Conservation (phyloP, 139 green algal species). For the Tetradesmus lagerheimii region DNA sequence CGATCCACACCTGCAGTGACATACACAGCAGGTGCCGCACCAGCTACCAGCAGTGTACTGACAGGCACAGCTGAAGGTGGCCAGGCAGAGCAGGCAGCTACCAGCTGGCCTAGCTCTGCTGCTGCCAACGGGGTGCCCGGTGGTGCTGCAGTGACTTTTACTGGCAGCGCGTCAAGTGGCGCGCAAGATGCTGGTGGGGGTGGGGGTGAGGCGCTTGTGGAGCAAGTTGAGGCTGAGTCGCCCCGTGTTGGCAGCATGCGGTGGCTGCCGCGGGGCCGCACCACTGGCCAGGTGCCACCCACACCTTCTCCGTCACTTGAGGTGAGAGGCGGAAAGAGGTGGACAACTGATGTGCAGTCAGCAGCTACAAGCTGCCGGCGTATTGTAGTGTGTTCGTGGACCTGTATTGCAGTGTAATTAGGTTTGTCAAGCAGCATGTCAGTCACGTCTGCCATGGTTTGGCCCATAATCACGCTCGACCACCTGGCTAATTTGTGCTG, state of each 20-base stretch:
- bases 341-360: too few relatives aligned
- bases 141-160: background rate
- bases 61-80: background rate
- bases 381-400: too few relatives aligned
- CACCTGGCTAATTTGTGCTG: too few relatives aligned
- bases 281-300: background rate
- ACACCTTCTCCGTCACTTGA: slow-evolving; percentile 32
- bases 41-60: background rate
- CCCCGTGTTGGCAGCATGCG: background rate
- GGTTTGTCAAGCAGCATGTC: too few relatives aligned
- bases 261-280: background rate
- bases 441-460: too few relatives aligned
- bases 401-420: too few relatives aligned
- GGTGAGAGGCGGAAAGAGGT: too few relatives aligned
- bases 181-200: background rate
- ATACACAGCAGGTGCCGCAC: background rate
- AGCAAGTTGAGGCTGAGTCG: background rate
- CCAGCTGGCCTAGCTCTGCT: background rate
- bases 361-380: too few relatives aligned
- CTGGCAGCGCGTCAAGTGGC: slow-evolving; percentile 7
- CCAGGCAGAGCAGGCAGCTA: background rate
- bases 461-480: too few relatives aligned
- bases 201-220: background rate
- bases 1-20: too few relatives aligned
- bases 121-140: background rate